A percentile compares a stretch with the other conserved stretches of the same genome.
phyloP scores from a whole-genome alignment of 305 asterid species.

The Plantago lanceolata region DNA sequence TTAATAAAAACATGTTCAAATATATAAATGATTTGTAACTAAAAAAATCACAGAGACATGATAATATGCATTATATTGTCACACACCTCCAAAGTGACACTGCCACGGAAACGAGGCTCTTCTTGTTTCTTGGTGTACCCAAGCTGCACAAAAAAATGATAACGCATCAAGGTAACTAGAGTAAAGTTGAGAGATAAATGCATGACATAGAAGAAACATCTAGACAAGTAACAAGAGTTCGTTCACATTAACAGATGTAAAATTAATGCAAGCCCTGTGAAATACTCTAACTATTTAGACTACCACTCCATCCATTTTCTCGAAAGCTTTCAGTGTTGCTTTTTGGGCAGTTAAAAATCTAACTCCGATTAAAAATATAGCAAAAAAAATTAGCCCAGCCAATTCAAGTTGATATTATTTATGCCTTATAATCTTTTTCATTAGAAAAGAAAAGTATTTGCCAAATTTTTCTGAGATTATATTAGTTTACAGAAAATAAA shows the following conservation, averaged over 20 bases:
- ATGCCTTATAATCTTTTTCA: no score
- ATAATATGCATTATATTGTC: slow-evolving; percentile 5
- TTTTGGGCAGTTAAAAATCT: no score
- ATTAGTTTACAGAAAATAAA: no score
- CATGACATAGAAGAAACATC: not conserved
- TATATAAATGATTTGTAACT: not conserved
- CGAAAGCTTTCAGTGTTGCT: no score
- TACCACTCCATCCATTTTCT: no score
- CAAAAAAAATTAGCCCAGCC: no score
- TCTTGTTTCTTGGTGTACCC: slow-evolving; percentile 97
- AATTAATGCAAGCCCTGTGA: not conserved
- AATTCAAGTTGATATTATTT: no score
- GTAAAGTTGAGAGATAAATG: slow-evolving; percentile 12
- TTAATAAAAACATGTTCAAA: no score
- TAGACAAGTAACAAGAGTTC: slow-evolving; percentile 7
- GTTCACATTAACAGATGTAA: slow-evolving; percentile 6
- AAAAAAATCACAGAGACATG: not conserved
- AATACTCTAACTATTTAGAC: no score
- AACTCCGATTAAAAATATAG: no score
- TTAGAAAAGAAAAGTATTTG: no score
- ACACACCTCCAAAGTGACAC: slow-evolving; percentile 77
- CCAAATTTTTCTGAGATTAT: no score
- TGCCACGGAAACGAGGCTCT: slow-evolving; percentile 90
- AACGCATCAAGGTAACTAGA: slow-evolving; percentile 18
- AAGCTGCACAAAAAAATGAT: slow-evolving; percentile 51